Evolutionary conservation across 208 protist genomes (phyloP), one percentile per base, ranked within the genome.

Genomic region (Trypanosoma cruzi): DNA sequence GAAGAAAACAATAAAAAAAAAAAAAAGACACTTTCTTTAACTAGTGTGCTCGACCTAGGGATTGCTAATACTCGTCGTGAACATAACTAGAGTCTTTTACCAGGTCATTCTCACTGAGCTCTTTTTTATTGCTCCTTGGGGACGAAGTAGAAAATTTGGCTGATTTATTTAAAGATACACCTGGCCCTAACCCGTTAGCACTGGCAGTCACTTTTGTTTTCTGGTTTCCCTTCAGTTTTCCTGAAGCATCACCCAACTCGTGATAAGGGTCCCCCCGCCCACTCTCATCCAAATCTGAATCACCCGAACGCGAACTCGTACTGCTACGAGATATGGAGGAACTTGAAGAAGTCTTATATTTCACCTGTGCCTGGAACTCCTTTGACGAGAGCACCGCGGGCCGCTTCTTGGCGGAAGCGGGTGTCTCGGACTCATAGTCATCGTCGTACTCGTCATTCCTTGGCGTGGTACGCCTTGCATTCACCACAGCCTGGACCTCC

Each of bases 331-430:
- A 50, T 6, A 50, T 24, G 4, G 46, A 50, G 46, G 46, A 50
- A 59, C 11, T 79, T 64, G 34, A 82, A 75, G 59, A 84, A 81
- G 63, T 64, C 71, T 61, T 88, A 68, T 65, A 8, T 37, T 46
- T 61, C 28, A 29, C 58, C 48, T 34, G 53, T 16, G 44, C 20
- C 37, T 53, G 18, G 16, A 11, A 8, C 22, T 42, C 54, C 32
- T 66, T 55, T 61, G 29, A 22, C 13, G 58, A 34, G 28, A 74
- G 49, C 22, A 34, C 60, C 24, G 32, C 56, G 28, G 77, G 57
- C n/a, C 40, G 28, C 18, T 62, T 37, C 20, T 14, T 50, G 46
- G 18, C 4, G 11, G 46, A 50, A 22, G 46, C 16, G 46, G 46
- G 16, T 3, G 46, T 20, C 46, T 71, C 66, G 14, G 64, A 64